Conservation (phyloP, 2,329 filamentous ascomycete genomes). For the Colletotrichum sublineola region DNA sequence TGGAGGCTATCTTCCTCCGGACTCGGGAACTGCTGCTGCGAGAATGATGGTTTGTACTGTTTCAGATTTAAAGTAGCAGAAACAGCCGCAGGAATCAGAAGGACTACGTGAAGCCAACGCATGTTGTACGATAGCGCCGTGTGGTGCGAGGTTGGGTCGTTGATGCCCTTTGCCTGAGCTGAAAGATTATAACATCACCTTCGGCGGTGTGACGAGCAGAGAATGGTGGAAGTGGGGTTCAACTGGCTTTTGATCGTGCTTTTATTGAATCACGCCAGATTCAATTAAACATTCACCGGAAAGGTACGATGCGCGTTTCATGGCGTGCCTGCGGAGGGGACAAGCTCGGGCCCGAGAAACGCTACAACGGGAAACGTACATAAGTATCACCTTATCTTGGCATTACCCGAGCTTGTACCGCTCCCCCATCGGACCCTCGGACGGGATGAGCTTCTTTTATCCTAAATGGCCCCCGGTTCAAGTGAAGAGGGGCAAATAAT, state of each 20-base stretch:
- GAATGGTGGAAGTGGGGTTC: neutral
- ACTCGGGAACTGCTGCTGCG: slow-evolving; percentile 2
- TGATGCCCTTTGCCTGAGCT: slow-evolving; percentile 15
- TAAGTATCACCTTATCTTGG: slow-evolving; percentile 34
- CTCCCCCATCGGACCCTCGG: neutral
- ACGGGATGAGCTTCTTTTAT: neutral
- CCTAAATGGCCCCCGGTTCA: no score
- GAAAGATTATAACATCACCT: slow-evolving; percentile 12
- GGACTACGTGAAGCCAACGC: slow-evolving; percentile 17
- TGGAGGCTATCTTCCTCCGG: neutral
- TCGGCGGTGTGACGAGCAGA: neutral
- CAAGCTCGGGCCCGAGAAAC: slow-evolving; percentile 31
- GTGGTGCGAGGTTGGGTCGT: slow-evolving; percentile 7
- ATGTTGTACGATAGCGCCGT: slow-evolving; percentile 11
- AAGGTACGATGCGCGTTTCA: slow-evolving; percentile 39
- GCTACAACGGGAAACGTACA: slow-evolving; percentile 17
- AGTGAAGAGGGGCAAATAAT: neutral
- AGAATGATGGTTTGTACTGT: slow-evolving; percentile 29
- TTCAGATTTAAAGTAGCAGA: slow-evolving; percentile 39
- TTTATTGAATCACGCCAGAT: slow-evolving; percentile 9
- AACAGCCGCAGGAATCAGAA: slow-evolving; percentile 23
- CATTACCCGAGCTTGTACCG: slow-evolving; percentile 26
- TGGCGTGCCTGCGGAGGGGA: slow-evolving; percentile 26
- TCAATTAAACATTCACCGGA: slow-evolving; percentile 33
- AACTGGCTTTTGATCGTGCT: neutral